phyloP scores from a whole-genome alignment of 805 yeast species.

The Nematodospora valgi region DNA sequence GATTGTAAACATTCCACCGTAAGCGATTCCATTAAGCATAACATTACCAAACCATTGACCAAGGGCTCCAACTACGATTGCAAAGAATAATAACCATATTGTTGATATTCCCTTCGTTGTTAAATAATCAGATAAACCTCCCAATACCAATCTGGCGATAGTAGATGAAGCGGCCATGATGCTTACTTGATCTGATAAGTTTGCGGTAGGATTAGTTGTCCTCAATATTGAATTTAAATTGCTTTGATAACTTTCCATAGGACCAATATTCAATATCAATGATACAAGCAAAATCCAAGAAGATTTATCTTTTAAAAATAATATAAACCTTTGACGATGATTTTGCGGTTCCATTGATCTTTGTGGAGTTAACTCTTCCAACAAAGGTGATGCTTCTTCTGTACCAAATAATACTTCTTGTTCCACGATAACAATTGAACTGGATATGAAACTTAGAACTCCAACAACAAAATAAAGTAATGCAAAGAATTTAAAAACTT shows the following conservation, averaged over 20 bases:
- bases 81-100: constrained; percentile 28
- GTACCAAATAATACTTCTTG: constrained; percentile 25
- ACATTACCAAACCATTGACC: constrained; percentile 26
- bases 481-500: constrained; percentile 52
- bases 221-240: constrained; percentile 74
- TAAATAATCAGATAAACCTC: constrained; percentile 64
- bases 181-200: constrained; percentile 50
- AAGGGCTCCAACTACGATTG: constrained; percentile 25
- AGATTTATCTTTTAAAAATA: constrained; percentile 49
- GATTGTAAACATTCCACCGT: constrained; percentile 83
- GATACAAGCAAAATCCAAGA: constrained; percentile 64
- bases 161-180: constrained; percentile 69
- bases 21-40: constrained; percentile 57
- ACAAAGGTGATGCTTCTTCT: constrained; percentile 32
- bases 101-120: constrained; percentile 28
- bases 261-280: constrained; percentile 71
- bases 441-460: constrained; percentile 57
- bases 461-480: constrained; percentile 55
- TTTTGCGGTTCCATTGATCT: constrained; percentile 37
- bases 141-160: constrained; percentile 59
- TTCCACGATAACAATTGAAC: constrained; percentile 61
- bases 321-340: constrained; percentile 30
- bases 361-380: constrained; percentile 25
- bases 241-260: constrained; percentile 79
- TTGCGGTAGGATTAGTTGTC: constrained; percentile 12